phyloP scores from a whole-genome alignment of 129 eudicot species.

The Lactuca saligna region DNA sequence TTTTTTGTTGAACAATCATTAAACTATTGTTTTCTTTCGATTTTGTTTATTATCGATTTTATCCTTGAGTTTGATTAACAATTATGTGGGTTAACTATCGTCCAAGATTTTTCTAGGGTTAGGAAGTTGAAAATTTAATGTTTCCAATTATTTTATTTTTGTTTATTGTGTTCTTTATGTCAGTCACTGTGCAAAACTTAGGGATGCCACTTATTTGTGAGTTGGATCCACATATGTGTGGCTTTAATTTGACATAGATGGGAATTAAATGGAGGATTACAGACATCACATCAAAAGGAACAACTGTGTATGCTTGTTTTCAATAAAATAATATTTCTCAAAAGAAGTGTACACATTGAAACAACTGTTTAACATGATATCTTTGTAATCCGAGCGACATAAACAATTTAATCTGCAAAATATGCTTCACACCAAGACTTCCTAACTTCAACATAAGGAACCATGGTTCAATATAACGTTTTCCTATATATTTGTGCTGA shows the following conservation, averaged over 20 bases:
- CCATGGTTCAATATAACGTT: background rate
- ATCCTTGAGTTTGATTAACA: background rate
- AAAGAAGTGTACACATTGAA: background rate
- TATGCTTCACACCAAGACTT: background rate
- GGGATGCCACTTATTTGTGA: background rate
- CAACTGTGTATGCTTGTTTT: background rate
- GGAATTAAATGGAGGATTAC: background rate
- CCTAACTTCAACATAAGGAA: background rate
- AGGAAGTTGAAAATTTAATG: background rate
- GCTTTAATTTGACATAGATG: background rate
- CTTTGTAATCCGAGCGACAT: background rate
- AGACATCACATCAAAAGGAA: slow-evolving; percentile 2
- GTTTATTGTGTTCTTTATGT: background rate
- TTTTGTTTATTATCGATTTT: background rate
- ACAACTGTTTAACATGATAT: background rate
- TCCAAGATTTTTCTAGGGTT: slow-evolving; percentile 8
- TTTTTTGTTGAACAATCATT: background rate
- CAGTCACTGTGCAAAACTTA: background rate
- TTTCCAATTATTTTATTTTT: background rate
- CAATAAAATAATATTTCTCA: background rate
- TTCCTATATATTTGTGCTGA: slow-evolving; percentile 15
- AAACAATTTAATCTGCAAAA: background rate
- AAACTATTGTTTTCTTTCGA: background rate
- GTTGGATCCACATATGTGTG: slow-evolving; percentile 8
- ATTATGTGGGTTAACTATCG: background rate